Base-by-base conservation (phyloP, 305 asterid species). In the Fraxinus floribunda region DNA sequence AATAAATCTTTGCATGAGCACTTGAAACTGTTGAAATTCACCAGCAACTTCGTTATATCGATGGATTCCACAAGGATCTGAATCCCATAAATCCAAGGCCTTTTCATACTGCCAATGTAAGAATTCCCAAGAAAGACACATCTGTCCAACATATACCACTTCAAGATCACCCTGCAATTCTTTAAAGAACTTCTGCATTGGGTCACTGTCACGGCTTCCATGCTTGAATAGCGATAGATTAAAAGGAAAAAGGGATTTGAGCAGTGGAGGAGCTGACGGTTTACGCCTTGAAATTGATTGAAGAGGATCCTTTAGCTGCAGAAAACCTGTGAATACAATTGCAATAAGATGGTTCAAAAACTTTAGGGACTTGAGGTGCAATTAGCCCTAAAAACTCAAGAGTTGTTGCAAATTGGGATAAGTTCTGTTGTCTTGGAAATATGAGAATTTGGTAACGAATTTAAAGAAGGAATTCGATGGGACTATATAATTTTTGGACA, bases 101-200 rank as follows among this genome's bases (percentile, higher is more conserved):
- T 92, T 97, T 26, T 86, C 92, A 49, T 95, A 93, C 85, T 95
- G 95, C 98, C 97, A 93, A 35, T 92, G 93, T 83, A 97, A 87
- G 90, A 94, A 89, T 82, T 97, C 99, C 99, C 99, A 97, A 0
- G 99, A 95, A 52, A 92, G 96, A 85, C 99, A 95, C 93, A 89
- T 90, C 78, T 95, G 98, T 18, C 97, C 99, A 1, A 95, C 97
- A 81, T 97, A 97, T 1, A 97, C 96, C 55, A 86, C 90, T 81
- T 97, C 99, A 3, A 97, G 91, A 86, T 93, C 98, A 44, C 96
- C 89, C 86, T 92, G 88, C 82, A 95, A 52, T 85, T 95, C 99
- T 77, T 90, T 82, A 71, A 97, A 81, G 24, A 95, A 90, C 92
- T 90, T 93, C 83, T 85, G 88, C 96, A 88, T 91, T 1, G 98